Base-by-base conservation (phyloP, 805 yeast species). In the Candida takata region DNA sequence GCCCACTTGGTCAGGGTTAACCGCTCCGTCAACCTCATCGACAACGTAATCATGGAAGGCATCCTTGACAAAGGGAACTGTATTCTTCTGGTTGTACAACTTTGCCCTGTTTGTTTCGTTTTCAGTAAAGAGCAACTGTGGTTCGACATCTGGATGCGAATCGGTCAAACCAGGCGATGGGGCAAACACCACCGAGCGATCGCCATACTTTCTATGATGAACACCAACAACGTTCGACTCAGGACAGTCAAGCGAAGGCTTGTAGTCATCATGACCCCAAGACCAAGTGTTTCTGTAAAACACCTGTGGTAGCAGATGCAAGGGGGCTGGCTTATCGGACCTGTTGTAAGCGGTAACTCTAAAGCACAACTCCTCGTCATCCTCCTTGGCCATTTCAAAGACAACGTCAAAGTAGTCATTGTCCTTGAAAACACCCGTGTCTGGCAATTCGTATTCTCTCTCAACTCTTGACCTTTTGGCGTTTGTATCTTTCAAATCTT, bases 271-370 rank as follows among this genome's bases (percentile, higher is more conserved):
- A 41, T 70, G 62, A 31, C 88, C 85, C 95, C 96, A 87, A n/a
- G 81, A 65, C 97, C 97, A 87, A 12, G 92, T 84, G 61, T 87
- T 87, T 62, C 96, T 72, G 61, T 79, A 84, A 45, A 78, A 76
- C 21, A 84, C 61, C 47, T 87, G 96, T 8, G 97, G 97, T 42
- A 84, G 60, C 29, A 88, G 71, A 58, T 86, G 95, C 41, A 87
- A 64, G 2, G 95, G 94, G n/a, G 95, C 95, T 5, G 92, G 70
- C 37, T 82, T 77, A 37, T 74, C 74, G 26, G 92, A 78, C 45
- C 95, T 68, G 57, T 87, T 87, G 57, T 82, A 82, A 28, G 95
- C 95, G 9, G 95, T 87, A 45, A 87, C 70, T 53, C 95, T 67
- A 64, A 88, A 86, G 55, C 73, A 72, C 45, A 87, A 56, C 48